These are phyloP conservation scores for Colletotrichum godetiae DNA, from an alignment of 2,329 filamentous ascomycete genomes.

Conservation along the genomic window DNA sequence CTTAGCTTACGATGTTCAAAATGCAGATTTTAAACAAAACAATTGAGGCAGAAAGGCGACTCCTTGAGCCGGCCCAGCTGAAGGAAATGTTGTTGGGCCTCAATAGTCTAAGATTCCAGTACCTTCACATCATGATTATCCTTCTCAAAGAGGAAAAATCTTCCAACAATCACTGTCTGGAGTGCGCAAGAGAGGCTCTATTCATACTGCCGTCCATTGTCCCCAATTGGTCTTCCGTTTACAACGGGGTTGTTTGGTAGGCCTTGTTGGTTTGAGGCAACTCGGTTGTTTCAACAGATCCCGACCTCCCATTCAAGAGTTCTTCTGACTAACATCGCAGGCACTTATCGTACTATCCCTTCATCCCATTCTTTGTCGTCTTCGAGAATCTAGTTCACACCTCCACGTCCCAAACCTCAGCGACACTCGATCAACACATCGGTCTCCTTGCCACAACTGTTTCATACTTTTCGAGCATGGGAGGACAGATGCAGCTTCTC, in stretches of 20 bases:
- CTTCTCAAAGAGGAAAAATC: conserved; percentile 7
- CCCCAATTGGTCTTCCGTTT: conserved; percentile 16
- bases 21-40: background rate
- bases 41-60: background rate
- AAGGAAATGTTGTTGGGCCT: conserved; percentile 17
- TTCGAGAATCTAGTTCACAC: conserved; percentile 4
- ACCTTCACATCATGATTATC: conserved; percentile 15
- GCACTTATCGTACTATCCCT: conserved; percentile 17
- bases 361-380: conserved; percentile 12
- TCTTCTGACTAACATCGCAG: background rate
- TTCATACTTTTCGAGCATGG: conserved; percentile 23
- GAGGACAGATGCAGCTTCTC: conserved; percentile 8
- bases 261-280: background rate
- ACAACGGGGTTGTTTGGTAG: conserved; percentile 20
- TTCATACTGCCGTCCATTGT: conserved; percentile 15
- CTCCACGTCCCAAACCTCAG: background rate
- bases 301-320: background rate
- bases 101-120: conserved; percentile 14
- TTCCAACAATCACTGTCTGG: background rate
- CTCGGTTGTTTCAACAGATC: background rate
- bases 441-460: background rate
- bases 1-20: too few species aligned
- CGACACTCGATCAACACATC: background rate
- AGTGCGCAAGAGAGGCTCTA: conserved; percentile 6
- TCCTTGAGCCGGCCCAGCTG: background rate